Percentiles rank a stretch among this genome's conserved stretches.
Evolutionary conservation across 2,329 filamentous ascomycete species (phyloP).

Genomic region (Phialophora verrucosa): DNA sequence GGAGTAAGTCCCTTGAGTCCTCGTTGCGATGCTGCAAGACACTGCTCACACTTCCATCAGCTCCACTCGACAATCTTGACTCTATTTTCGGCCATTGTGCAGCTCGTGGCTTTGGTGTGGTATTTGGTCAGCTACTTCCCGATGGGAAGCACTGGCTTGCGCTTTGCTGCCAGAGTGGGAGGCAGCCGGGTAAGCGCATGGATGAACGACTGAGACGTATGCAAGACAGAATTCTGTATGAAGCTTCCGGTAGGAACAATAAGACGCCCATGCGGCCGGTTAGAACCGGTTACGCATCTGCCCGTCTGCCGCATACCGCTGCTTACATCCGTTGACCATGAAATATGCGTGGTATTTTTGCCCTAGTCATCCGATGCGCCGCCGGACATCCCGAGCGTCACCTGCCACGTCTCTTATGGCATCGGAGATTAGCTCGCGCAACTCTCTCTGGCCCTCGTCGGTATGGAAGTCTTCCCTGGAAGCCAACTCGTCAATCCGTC

Average conservation of each 20-base stretch:
- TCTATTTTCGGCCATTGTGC: slow-evolving; percentile 79
- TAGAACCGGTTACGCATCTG: slow-evolving; percentile 11
- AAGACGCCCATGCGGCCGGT: slow-evolving; percentile 1
- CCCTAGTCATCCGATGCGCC: slow-evolving; percentile 61
- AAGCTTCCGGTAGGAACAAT: background rate
- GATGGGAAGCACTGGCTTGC: slow-evolving; percentile 88
- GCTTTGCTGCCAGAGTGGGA: slow-evolving; percentile 85
- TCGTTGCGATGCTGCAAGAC: slow-evolving; percentile 77
- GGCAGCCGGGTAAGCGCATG: slow-evolving; percentile 82
- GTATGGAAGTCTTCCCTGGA: slow-evolving; percentile 81
- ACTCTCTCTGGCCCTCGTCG: slow-evolving; percentile 76
- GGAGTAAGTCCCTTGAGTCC: slow-evolving; percentile 72
- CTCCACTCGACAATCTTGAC: slow-evolving; percentile 85
- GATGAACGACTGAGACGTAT: slow-evolving; percentile 46
- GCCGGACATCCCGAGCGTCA: slow-evolving; percentile 68
- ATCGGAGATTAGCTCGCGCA: slow-evolving; percentile 80
- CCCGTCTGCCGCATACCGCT: slow-evolving; percentile 8
- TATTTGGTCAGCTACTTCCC: slow-evolving; percentile 98
- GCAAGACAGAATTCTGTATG: slow-evolving; percentile 1
- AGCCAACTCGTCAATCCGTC: slow-evolving; percentile 87
- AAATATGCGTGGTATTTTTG: slow-evolving; percentile 5
- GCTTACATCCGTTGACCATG: slow-evolving; percentile 1
- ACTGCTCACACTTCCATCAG: slow-evolving; percentile 86
- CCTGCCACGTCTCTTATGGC: slow-evolving; percentile 72
- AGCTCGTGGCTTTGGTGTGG: slow-evolving; percentile 84